These are phyloP conservation scores for Proliferodiscus dingleyae DNA, from an alignment of 2,329 filamentous ascomycete genomes.

Conservation along the genomic window DNA sequence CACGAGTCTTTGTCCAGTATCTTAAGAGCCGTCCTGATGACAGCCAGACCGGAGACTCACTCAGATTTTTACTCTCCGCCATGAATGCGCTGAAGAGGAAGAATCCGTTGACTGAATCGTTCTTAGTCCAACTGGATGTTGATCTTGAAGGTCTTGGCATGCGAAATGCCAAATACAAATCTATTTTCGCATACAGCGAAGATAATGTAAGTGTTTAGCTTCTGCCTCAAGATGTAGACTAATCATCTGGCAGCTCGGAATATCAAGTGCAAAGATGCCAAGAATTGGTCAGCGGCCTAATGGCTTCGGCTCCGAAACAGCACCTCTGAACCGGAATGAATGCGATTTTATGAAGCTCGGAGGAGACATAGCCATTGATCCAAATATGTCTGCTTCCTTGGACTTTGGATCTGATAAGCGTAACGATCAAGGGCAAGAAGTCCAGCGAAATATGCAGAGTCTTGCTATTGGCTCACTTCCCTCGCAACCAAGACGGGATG, in stretches of 20 bases:
- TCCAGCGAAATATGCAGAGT: conserved; percentile 20
- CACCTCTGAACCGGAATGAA: too few relatives aligned
- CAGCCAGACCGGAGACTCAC: conserved; percentile 67
- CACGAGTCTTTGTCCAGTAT: conserved; percentile 92
- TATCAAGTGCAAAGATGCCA: conserved; percentile 19
- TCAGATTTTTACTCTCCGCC: conserved; percentile 85
- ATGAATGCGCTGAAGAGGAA: conserved; percentile 85
- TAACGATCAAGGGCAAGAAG: conserved; percentile 11
- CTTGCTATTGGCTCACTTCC: conserved; percentile 17
- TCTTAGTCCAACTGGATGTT: conserved; percentile 87
- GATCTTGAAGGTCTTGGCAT: conserved; percentile 74
- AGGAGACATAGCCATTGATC: conserved; percentile 10
- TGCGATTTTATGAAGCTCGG: conserved; percentile 15
- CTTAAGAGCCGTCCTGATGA: conserved; percentile 92
- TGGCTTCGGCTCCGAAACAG: background rate
- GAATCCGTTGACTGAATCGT: conserved; percentile 90
- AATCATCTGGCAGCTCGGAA: conserved; percentile 22
- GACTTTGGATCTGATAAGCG: background rate
- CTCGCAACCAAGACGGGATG: background rate
- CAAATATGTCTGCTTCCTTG: conserved; percentile 5
- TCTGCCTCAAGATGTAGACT: conserved; percentile 5
- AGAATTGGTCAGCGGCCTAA: conserved; percentile 3
- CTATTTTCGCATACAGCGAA: conserved; percentile 42
- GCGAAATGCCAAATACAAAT: conserved; percentile 53
- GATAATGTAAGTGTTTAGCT: conserved; percentile 31